phyloP scores from a whole-genome alignment of 202 grass and related monocot species.

The Schoenoplectus tabernaemontani region DNA sequence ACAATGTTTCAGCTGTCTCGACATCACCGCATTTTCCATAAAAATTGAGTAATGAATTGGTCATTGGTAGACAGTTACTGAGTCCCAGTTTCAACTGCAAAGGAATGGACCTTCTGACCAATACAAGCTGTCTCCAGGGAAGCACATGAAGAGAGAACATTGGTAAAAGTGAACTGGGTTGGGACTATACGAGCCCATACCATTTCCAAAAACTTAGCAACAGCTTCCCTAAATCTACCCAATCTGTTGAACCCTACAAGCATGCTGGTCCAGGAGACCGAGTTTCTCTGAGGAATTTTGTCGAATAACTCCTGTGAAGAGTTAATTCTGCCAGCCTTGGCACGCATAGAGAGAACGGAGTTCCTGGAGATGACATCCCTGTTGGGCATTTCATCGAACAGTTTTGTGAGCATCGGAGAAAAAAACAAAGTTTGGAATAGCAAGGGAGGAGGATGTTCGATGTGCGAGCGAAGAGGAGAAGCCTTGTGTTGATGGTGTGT shows the following conservation, averaged over 20 bases:
- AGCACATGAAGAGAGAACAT: conserved; percentile 57
- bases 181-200: conserved; percentile 25
- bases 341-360: conserved; percentile 42
- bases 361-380: conserved; percentile 70
- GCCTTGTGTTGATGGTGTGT: conserved; percentile 50
- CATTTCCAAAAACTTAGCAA: conserved; percentile 51
- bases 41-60: conserved; percentile 76
- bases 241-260: conserved; percentile 49
- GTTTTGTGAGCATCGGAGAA: conserved; percentile 29
- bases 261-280: conserved; percentile 61
- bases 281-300: conserved; percentile 55
- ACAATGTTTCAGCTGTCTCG: conserved; percentile 39
- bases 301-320: conserved; percentile 35
- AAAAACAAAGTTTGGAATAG: conserved; percentile 28
- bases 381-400: conserved; percentile 52
- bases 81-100: conserved; percentile 65
- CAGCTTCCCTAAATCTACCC: conserved; percentile 31
- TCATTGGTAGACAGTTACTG: conserved; percentile 36
- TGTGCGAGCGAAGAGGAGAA: conserved; percentile 45
- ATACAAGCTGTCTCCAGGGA: not conserved
- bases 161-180: conserved; percentile 56
- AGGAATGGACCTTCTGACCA: conserved; percentile 57
- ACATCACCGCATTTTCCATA: conserved; percentile 64
- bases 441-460: conserved; percentile 63
- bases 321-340: conserved; percentile 35